Base-by-base conservation (phyloP, 208 protist genomes). In the Trypanosoma platydactyli region DNA sequence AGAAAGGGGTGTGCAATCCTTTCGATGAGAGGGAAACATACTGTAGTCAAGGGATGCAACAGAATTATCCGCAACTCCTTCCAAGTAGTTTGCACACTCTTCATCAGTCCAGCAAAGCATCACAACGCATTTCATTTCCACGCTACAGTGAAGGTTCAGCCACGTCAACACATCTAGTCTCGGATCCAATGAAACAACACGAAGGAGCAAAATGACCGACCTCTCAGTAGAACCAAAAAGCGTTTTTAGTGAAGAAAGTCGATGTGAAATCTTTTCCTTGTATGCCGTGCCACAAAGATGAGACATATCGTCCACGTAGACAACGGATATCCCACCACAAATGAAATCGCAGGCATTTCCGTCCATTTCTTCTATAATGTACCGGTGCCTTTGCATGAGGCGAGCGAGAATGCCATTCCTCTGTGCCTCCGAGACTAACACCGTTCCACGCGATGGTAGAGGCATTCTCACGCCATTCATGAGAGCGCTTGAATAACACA, bases 131-230 rank as follows among this genome's bases (percentile, higher is more conserved):
- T 70, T 59, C 41, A 79, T 58, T 59, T 80, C 73, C 45, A 91
- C 71, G 22, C 77, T 79, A 52, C 86, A 92, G 30, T 87, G 73
- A 9, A 92, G 41, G 56, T 88, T 92, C 18, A 92, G 65, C 83
- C 86, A 92, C 16, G 73, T 67, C 22, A 92, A 71, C 5, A 71
- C 63, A 45, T 84, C 80, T 45, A 77, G 68, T 18, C 74, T 72
- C 3, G 81, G 73, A 52, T 92, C 80, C 3, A 25, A 33, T 2
- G 57, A 57, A 0, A 18, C 46, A 33, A 57, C 45, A 22, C 59
- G 51, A 18, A 76, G 35, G 53, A 73, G 49, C 41, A 45, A 45
- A 59, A 48, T 45, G 40, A 68, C 30, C 16, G 20, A n/a, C 33
- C 33, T 2, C 18, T 53, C 58, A 46, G 60, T 25, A 11, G 58